Percentiles rank a stretch among this genome's conserved stretches.
Conservation (phyloP, 345 rosid species). For the Moringa oleifera region DNA sequence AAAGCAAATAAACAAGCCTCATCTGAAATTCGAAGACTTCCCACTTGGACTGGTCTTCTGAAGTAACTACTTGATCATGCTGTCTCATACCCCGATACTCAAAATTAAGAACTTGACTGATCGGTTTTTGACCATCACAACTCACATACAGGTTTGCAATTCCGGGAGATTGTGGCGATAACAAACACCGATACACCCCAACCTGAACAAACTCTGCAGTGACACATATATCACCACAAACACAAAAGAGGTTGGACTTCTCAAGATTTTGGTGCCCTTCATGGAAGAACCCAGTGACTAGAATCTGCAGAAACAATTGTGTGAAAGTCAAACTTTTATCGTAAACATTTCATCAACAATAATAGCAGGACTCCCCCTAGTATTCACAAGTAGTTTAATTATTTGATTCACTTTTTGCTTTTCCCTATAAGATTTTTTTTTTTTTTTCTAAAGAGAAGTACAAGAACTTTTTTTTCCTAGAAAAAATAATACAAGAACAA, state of each 20-base stretch:
- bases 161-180: constrained; percentile 68
- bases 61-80: constrained; percentile 26
- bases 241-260: constrained; percentile 55
- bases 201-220: constrained; percentile 57
- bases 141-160: constrained; percentile 60
- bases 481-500: too few species aligned
- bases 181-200: constrained; percentile 83
- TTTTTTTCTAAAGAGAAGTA: too few species aligned
- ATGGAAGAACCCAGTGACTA: constrained; percentile 65
- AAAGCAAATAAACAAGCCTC: constrained; percentile 75
- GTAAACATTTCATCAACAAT: neutral
- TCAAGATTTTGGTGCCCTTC: constrained; percentile 47
- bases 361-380: too few species aligned
- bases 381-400: too few species aligned
- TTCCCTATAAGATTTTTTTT: too few species aligned
- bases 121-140: constrained; percentile 70
- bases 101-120: constrained; percentile 70
- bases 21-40: constrained; percentile 68
- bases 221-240: constrained; percentile 63
- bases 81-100: constrained; percentile 51
- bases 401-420: too few species aligned
- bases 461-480: too few species aligned
- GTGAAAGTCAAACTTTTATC: neutral
- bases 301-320: constrained; percentile 39
- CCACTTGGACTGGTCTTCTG: constrained; percentile 49